These are phyloP conservation scores for Holtermanniella nyarrowii DNA, from an alignment of 768 basidiomycete genomes.

Conservation along the genomic window DNA sequence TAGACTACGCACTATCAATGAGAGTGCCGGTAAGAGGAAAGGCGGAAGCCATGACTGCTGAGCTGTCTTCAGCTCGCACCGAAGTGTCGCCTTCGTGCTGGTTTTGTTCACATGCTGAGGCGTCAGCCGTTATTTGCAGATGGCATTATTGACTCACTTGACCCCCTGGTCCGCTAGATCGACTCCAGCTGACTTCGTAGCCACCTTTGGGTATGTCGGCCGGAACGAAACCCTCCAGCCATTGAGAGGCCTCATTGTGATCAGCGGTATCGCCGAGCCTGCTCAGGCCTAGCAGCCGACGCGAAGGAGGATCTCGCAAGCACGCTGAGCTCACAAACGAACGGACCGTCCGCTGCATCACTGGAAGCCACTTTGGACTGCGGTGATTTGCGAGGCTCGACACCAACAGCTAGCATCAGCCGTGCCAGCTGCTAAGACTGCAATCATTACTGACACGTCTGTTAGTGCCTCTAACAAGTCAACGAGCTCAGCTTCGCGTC, in stretches of 20 bases:
- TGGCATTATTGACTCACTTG: slow-evolving; percentile 22
- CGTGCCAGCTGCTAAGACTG: no score
- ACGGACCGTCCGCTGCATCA: no score
- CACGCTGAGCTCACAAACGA: no score
- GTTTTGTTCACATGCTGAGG: slow-evolving; percentile 40
- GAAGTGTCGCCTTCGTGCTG: slow-evolving; percentile 35
- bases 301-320: not conserved
- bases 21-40: slow-evolving; percentile 21
- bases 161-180: slow-evolving; percentile 36
- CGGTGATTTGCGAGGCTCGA: no score
- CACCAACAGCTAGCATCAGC: no score
- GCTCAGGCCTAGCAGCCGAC: not conserved
- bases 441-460: no score
- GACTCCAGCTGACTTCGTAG: slow-evolving; percentile 16
- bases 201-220: slow-evolving; percentile 28
- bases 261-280: not conserved
- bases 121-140: not conserved
- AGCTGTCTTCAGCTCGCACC: slow-evolving; percentile 9
- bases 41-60: slow-evolving; percentile 26
- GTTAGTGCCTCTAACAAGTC: no score
- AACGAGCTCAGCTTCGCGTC: no score
- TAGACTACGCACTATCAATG: slow-evolving; percentile 23
- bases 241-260: not conserved
- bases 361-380: no score
- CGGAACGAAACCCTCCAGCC: slow-evolving; percentile 20